Percentiles rank a stretch among this genome's conserved stretches.
Evolutionary conservation across 2,329 filamentous ascomycete genomes (phyloP).

Genomic region (Chrysoporthe cubensis): DNA sequence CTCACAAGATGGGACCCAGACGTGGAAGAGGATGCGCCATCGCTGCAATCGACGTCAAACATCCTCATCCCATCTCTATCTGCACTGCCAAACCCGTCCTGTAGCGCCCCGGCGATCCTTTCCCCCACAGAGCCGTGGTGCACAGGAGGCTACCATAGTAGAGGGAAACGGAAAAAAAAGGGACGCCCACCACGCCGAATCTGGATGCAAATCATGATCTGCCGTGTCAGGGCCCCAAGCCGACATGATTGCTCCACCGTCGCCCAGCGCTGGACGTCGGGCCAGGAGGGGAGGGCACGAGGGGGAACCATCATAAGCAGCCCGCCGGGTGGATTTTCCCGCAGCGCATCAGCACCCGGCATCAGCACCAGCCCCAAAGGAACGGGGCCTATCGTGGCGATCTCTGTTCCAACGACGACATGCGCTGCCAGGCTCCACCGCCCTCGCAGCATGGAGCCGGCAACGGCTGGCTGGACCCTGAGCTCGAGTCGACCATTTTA

Average conservation of each 20-base stretch:
- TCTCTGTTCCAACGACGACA: neutral
- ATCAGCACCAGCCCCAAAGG: slow-evolving; percentile 13
- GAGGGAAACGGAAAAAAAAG: neutral
- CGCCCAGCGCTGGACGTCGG: neutral
- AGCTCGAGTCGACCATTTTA: neutral
- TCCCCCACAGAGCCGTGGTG: neutral
- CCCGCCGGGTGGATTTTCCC: neutral
- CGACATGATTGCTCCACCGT: slow-evolving; percentile 10
- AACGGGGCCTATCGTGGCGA: neutral
- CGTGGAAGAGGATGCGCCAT: neutral
- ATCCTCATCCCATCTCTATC: neutral
- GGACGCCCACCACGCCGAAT: neutral
- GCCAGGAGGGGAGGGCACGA: too few relatives aligned
- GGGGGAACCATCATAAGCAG: neutral
- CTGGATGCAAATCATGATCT: slow-evolving; percentile 17
- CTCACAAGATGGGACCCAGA: neutral
- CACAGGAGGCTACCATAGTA: neutral
- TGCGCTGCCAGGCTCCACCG: neutral
- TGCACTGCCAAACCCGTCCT: neutral
- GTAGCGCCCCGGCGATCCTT: neutral
- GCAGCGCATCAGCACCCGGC: neutral
- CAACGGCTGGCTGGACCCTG: neutral
- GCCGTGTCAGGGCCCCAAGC: neutral
- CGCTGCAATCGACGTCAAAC: neutral
- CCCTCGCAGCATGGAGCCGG: neutral